Percentiles rank a stretch among this genome's conserved stretches.
Conservation (phyloP, 129 eudicot species). For the Flaveria robusta region DNA sequence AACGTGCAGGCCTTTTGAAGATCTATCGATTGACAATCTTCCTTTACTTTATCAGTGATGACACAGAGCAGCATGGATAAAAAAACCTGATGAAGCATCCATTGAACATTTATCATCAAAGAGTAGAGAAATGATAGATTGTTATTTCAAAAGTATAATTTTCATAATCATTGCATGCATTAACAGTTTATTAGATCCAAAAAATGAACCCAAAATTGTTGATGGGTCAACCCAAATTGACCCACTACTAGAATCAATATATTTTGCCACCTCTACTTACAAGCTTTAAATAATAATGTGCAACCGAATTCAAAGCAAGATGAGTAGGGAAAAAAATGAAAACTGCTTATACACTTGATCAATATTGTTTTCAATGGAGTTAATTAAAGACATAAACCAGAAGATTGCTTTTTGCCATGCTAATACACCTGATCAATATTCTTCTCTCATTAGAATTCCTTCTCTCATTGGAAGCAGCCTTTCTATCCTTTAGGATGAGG, state of each 20-base stretch:
- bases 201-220: background rate
- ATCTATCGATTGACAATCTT: background rate
- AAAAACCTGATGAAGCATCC: background rate
- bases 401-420: too few species aligned
- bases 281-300: too few species aligned
- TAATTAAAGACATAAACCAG: too few species aligned
- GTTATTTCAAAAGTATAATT: background rate
- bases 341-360: too few species aligned
- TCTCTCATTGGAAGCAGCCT: too few species aligned
- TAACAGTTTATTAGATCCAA: background rate
- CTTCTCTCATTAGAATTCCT: too few species aligned
- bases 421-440: too few species aligned
- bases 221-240: background rate
- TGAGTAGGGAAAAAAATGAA: too few species aligned
- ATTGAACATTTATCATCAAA: background rate
- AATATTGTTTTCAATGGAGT: too few species aligned
- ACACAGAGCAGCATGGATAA: background rate
- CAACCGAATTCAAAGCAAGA: too few species aligned
- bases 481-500: too few species aligned
- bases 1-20: background rate
- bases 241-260: background rate
- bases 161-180: background rate
- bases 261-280: too few species aligned
- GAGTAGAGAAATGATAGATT: background rate
- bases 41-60: background rate